These are phyloP conservation scores for Cordia subcordata DNA, from an alignment of 257 asterid genomes.

Conservation along the genomic window DNA sequence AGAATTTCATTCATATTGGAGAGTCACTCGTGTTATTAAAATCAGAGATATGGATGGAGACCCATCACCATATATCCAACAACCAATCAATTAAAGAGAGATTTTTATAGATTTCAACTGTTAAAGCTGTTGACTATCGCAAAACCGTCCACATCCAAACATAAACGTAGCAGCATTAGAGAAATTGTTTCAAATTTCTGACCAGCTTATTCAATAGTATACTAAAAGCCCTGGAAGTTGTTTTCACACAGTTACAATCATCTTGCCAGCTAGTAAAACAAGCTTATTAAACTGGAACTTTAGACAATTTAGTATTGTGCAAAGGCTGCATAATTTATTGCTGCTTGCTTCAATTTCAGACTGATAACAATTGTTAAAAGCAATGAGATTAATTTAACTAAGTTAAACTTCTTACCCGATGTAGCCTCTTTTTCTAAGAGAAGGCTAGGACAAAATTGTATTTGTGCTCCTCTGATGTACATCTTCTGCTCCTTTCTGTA, in stretches of 20 bases:
- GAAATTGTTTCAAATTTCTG: background rate
- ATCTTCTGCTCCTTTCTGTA: constrained; percentile 13
- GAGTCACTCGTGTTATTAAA: constrained; percentile 40
- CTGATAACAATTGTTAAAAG: too few relatives aligned
- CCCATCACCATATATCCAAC: constrained; percentile 27
- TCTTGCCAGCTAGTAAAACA: background rate
- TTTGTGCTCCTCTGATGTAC: constrained; percentile 14
- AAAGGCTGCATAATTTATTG: too few relatives aligned
- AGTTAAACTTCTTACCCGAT: constrained; percentile 20
- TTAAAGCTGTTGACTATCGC: constrained; percentile 9
- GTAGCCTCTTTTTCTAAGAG: constrained; percentile 1
- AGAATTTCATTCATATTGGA: constrained; percentile 23
- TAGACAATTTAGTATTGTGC: too few relatives aligned
- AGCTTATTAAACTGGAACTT: background rate
- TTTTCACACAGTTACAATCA: background rate
- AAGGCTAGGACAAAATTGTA: constrained; percentile 10
- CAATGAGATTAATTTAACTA: background rate
- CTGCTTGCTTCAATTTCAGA: too few relatives aligned
- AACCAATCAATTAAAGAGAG: constrained; percentile 18
- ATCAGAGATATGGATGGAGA: constrained; percentile 27
- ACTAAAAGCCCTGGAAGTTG: too few relatives aligned
- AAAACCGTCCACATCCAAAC: background rate
- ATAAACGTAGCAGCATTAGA: too few relatives aligned
- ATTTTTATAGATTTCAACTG: constrained; percentile 17
- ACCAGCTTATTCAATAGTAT: background rate